phyloP scores from a whole-genome alignment of 2,329 filamentous ascomycete species.

The Macroventuria anomochaeta region DNA sequence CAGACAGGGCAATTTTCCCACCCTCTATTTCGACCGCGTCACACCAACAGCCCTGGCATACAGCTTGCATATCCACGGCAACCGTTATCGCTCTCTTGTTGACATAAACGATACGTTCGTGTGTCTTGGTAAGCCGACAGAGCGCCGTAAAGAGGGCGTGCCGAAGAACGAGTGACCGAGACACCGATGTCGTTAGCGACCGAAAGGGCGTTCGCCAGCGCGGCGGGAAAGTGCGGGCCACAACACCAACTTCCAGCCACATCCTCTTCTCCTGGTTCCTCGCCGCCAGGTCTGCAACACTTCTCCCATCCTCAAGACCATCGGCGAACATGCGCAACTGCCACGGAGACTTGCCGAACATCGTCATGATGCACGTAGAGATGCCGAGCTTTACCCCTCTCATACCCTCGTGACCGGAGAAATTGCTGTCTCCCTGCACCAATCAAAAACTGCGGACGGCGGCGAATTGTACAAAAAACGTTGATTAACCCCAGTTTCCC shows the following conservation, averaged over 20 bases:
- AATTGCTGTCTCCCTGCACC: constrained; percentile 4
- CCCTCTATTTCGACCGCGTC: no score
- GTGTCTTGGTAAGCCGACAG: neutral
- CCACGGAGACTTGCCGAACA: constrained; percentile 1
- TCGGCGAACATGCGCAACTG: neutral
- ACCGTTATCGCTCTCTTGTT: no score
- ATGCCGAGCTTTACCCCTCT: constrained; percentile 2
- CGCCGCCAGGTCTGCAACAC: no score
- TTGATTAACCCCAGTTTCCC: constrained; percentile 4
- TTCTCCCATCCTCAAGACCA: neutral
- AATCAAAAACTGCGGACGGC: neutral
- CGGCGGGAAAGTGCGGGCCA: neutral
- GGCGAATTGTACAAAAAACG: neutral
- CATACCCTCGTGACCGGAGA: neutral
- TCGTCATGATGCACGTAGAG: neutral
- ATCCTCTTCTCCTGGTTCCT: neutral
- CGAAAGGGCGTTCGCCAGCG: neutral
- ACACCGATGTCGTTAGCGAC: neutral
- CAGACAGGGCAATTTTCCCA: neutral
- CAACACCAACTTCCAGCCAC: no score
- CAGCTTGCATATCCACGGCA: neutral
- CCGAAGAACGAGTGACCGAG: neutral
- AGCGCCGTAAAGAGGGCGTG: neutral
- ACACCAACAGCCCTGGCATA: no score
- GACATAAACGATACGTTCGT: neutral